Evolutionary conservation across 345 rosid species (phyloP), one percentile per base, ranked within the genome.

Genomic region (Barbarea vulgaris): DNA sequence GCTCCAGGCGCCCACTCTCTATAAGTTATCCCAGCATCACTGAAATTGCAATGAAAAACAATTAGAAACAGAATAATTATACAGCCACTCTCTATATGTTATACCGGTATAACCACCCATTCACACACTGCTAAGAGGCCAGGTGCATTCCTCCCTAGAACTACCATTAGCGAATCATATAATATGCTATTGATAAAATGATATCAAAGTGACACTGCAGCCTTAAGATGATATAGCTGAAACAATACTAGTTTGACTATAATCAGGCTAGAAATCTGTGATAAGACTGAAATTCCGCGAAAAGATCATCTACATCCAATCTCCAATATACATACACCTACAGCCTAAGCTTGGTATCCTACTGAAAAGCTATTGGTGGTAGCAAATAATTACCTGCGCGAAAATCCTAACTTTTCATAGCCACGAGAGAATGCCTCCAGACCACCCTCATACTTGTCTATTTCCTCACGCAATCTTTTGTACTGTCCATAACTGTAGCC

Each of bases 1-100:
- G 98, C 98, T 88, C 96, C 97, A 31, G 98, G 98, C 27, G 98
- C 98, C 98, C 98, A 94, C 81, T 94, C 98, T 76, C 97, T 82
- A 62, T 91, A 94, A 19, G 95, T 91, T 82, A 89, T 84, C 67
- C 98, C 98, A 14, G 88, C 86, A 75, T 83, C 91, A 82, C 98
- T 91, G 95, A 72, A 84, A 82, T 78, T 9, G 64, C 22, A 58
- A 72, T 50, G 72, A 24, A 56, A 57, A 47, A 75, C 42, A 51
- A 15, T 74, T 66, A 48, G 17, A 47, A 53, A 25, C 67, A 74
- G 64, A 50, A 37, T 18, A 5, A 15, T 14, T 5, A 42, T 42
- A 15, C 15, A 42, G 7, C 47, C 47, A 42, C 18, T 15, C 47
- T 41, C 7, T 42, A 42, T 1, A 42, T 42, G 47, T 1, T 42